Percentiles rank a stretch among this genome's conserved stretches.
Evolutionary conservation across 179 eudicot genomes (phyloP).

Genomic region (Silene noctiflora): DNA sequence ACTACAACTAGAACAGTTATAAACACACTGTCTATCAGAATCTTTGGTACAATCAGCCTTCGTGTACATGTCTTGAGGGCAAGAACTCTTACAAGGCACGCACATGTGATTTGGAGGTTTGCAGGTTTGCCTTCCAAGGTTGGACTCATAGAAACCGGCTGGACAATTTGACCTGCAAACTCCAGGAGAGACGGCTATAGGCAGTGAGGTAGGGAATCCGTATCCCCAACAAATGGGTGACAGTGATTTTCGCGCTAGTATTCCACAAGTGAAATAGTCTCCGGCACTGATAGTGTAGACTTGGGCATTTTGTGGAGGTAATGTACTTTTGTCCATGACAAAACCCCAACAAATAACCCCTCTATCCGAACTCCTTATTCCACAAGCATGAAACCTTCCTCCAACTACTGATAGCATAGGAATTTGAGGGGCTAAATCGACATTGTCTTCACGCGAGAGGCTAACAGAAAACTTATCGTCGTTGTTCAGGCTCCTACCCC

Average conservation of each 20-base stretch:
- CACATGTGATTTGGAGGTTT: conserved; percentile 50
- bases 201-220: conserved; percentile 65
- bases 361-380: conserved; percentile 58
- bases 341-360: conserved; percentile 83
- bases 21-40: conserved; percentile 3
- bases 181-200: conserved; percentile 68
- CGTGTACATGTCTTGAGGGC: conserved; percentile 52
- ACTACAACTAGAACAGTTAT: conserved; percentile 38
- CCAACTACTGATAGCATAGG: conserved; percentile 73
- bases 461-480: conserved; percentile 42
- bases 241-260: conserved; percentile 46
- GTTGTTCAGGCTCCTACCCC: conserved; percentile 66
- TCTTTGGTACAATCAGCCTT: background rate
- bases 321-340: conserved; percentile 42
- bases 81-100: conserved; percentile 52
- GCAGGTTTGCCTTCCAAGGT: conserved; percentile 48
- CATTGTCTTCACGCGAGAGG: conserved; percentile 36
- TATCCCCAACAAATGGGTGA: conserved; percentile 79
- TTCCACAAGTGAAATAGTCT: conserved; percentile 85
- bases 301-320: conserved; percentile 48
- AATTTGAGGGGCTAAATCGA: conserved; percentile 52
- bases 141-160: conserved; percentile 48
- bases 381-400: conserved; percentile 90
- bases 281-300: conserved; percentile 73
- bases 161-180: conserved; percentile 49